Percentiles rank a stretch among this genome's conserved stretches.
Evolutionary conservation across 2,329 filamentous ascomycete species (phyloP).

Genomic region (Colletotrichum sp.): DNA sequence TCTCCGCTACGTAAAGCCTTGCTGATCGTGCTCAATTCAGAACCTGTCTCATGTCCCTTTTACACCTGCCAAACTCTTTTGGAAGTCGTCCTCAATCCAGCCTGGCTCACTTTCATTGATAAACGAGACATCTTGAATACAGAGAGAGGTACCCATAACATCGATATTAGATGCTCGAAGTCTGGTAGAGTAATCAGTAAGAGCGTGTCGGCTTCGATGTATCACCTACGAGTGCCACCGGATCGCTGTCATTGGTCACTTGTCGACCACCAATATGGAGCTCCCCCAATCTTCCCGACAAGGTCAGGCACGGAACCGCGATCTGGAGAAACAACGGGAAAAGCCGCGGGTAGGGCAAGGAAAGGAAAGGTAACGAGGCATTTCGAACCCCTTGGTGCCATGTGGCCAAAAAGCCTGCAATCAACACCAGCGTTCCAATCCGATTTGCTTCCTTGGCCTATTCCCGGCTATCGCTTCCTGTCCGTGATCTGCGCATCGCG

Average conservation of each 20-base stretch:
- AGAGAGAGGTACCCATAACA: not conserved
- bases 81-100: not conserved
- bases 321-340: not conserved
- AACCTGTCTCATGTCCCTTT: not conserved
- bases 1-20: not conserved
- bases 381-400: not conserved
- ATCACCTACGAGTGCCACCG: not conserved
- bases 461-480: not conserved
- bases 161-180: not conserved
- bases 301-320: not conserved
- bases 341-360: not conserved
- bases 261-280: not conserved
- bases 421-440: not conserved
- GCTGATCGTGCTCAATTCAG: not conserved
- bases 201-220: not conserved
- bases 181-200: not conserved
- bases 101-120: not conserved
- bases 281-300: not conserved
- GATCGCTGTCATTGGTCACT: not conserved
- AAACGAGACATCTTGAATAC: not conserved
- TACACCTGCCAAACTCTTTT: not conserved
- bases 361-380: not conserved
- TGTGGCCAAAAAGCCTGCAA: constrained; percentile 3
- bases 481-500: not conserved
- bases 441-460: not conserved